Percentiles rank a stretch among this genome's conserved stretches.
phyloP scores from a whole-genome alignment of 352 stramenopile genomes.

The Peronospora belbahrii region DNA sequence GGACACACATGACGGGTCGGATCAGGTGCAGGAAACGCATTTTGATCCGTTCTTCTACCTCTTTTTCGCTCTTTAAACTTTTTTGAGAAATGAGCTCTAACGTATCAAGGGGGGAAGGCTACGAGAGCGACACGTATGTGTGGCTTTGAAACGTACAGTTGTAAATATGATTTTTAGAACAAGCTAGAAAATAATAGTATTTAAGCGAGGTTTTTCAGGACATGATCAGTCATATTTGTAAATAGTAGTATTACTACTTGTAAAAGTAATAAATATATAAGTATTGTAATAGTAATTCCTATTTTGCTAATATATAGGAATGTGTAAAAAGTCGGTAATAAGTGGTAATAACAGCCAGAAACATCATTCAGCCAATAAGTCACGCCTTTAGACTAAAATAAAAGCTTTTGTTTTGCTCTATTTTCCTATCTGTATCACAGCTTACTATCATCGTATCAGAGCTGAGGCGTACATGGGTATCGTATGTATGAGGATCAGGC shows the following conservation, averaged over 20 bases:
- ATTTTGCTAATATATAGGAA: not conserved
- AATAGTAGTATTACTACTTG: no score
- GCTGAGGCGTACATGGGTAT: constrained; percentile 2
- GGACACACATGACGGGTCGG: constrained; percentile 96
- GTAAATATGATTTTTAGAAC: not conserved
- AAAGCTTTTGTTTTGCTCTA: constrained; percentile 10
- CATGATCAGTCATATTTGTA: no score
- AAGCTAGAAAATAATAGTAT: not conserved
- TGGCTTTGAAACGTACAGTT: not conserved
- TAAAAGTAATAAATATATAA: no score
- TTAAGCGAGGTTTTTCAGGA: not conserved
- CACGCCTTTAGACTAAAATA: no score
- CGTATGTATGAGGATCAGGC: no score
- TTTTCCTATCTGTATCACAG: constrained; percentile 2
- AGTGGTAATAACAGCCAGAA: not conserved
- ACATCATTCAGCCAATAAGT: no score
- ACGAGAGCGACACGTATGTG: constrained; percentile 19
- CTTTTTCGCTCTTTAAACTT: constrained; percentile 14
- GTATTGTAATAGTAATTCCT: no score
- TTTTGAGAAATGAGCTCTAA: constrained; percentile 33
- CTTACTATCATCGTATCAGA: constrained; percentile 1
- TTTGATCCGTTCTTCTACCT: not conserved
- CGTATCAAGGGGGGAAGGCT: not conserved
- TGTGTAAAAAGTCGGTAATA: not conserved
- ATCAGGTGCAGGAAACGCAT: constrained; percentile 98